Percentiles rank a stretch among this genome's conserved stretches.
These are phyloP conservation scores for Tuber umbilicatum DNA, from an alignment of 495 filamentous ascomycete species.

Conservation along the genomic window DNA sequence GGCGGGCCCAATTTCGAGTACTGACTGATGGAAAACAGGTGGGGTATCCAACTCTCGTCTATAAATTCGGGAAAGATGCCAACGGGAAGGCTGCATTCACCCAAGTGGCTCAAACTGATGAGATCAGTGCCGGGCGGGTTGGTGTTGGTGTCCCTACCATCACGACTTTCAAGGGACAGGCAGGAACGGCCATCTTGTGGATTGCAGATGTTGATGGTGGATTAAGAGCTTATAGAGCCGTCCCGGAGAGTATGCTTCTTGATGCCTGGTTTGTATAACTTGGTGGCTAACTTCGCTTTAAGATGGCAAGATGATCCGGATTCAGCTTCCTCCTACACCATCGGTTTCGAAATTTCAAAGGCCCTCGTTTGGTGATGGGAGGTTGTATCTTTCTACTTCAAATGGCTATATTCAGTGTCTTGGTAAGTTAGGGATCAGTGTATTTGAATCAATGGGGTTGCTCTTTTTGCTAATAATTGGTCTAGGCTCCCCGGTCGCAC, in stretches of 20 bases:
- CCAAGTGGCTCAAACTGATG: conserved; percentile 41
- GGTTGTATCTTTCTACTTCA: conserved; percentile 45
- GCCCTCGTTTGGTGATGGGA: conserved; percentile 48
- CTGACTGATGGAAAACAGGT: conserved; percentile 40
- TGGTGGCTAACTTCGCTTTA: conserved; percentile 43
- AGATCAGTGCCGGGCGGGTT: conserved; percentile 36
- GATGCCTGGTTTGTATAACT: conserved; percentile 41
- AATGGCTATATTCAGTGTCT: conserved; percentile 42
- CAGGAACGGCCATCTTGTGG: conserved; percentile 43
- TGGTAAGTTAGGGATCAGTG: not conserved
- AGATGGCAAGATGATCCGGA: conserved; percentile 44
- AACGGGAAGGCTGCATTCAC: conserved; percentile 39
- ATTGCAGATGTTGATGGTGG: conserved; percentile 41
- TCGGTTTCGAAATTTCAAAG: conserved; percentile 48
- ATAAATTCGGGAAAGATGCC: conserved; percentile 38
- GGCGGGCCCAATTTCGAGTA: conserved; percentile 44
- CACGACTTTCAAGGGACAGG: conserved; percentile 41
- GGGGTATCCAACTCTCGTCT: conserved; percentile 38
- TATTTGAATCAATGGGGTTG: not conserved
- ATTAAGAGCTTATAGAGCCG: conserved; percentile 45
- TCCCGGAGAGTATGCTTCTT: conserved; percentile 37
- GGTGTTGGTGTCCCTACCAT: conserved; percentile 43
- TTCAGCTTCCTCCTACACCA: conserved; percentile 44
- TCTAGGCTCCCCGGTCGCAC: conserved; percentile 46
- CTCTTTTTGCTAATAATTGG: conserved; percentile 6